Conservation (phyloP, 1,139 yeast species). For the Protomyces inundatus region DNA sequence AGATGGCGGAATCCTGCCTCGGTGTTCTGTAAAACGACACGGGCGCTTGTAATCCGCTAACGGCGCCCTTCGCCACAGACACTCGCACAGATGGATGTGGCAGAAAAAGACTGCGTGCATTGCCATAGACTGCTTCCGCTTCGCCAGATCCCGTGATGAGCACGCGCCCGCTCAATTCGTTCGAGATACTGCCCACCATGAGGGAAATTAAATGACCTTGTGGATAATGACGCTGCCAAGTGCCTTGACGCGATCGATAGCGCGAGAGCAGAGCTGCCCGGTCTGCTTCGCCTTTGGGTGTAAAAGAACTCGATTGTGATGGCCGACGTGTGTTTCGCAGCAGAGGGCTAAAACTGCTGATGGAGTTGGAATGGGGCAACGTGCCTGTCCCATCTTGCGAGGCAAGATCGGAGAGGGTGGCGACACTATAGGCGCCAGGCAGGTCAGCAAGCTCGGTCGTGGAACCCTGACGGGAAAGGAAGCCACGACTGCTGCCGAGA, state of each 20-base stretch:
- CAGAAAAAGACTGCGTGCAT: constrained; percentile 6
- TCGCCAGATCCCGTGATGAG: neutral
- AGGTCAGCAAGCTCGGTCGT: neutral
- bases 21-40: neutral
- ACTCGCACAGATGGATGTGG: neutral
- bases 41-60: neutral
- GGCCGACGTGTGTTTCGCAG: neutral
- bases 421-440: neutral
- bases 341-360: neutral
- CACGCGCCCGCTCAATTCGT: neutral
- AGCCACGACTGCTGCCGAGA: neutral
- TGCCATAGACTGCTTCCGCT: neutral
- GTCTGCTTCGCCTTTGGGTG: neutral
- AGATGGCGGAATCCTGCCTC: neutral
- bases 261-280: neutral
- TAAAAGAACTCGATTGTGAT: neutral
- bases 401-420: neutral
- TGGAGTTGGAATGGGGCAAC: neutral
- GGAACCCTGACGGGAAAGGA: neutral
- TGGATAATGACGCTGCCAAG: constrained; percentile 10
- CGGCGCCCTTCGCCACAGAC: neutral
- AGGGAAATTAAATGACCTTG: constrained; percentile 3
- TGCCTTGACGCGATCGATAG: neutral
- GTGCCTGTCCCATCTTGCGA: neutral
- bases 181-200: neutral